These are phyloP conservation scores for Aspergillus phoenicis DNA, from an alignment of 2,329 filamentous ascomycete species.

Conservation along the genomic window DNA sequence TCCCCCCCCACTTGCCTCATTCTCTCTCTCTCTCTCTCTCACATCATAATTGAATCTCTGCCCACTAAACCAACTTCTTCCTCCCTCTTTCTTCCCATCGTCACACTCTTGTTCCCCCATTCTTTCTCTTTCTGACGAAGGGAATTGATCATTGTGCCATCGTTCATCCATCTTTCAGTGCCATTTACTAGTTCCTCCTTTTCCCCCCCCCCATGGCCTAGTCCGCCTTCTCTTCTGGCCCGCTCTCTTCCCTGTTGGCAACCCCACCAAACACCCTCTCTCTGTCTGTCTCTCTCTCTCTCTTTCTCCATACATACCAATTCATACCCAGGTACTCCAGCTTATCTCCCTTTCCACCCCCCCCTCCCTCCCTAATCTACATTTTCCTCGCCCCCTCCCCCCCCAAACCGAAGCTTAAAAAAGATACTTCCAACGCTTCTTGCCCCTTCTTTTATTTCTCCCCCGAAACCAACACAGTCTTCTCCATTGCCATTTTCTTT, in stretches of 20 bases:
- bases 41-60: not conserved
- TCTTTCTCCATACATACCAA: no score
- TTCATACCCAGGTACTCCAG: constrained; percentile 16
- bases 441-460: not conserved
- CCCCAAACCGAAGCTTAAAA: not conserved
- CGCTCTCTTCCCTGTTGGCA: not conserved
- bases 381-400: not conserved
- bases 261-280: constrained; percentile 9
- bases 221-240: constrained; percentile 2
- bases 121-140: not conserved
- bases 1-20: not conserved
- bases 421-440: not conserved
- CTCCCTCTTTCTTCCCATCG: not conserved
- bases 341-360: constrained; percentile 2
- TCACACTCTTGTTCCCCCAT: not conserved
- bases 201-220: constrained; percentile 16
- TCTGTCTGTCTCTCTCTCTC: constrained; percentile 1
- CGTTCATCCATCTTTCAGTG: not conserved
- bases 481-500: not conserved
- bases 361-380: not conserved
- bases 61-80: not conserved
- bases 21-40: not conserved
- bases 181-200: not conserved
- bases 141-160: not conserved
- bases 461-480: not conserved